Base-by-base conservation (phyloP, 2,329 filamentous ascomycete species). In the Talaromyces sp. region DNA sequence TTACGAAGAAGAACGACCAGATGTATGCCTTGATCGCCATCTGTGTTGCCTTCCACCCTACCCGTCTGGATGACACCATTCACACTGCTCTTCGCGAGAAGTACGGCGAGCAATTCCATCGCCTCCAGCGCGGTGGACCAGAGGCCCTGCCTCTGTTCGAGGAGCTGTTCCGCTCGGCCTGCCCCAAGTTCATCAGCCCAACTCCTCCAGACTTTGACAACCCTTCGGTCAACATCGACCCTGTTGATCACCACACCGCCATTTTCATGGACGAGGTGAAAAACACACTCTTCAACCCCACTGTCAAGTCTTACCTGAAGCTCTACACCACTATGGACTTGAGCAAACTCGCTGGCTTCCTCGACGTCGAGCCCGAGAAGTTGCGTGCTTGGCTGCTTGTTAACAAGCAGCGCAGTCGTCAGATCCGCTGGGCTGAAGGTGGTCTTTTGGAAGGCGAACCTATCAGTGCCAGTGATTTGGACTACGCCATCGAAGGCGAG, bases 211-310 rank as follows among this genome's bases (percentile, higher is more conserved):
- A 99, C 82, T 99, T 99, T 78, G 95, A 98, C 76, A 94, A 96
- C 85, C 92, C 95, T 66, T 88, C 93, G 79, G 81, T 93, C 80
- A 99, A 99, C 83, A 85, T 98, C 71, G 95, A 99, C 81, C 95
- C 95, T 51, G 87, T 97, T 68, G 94, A 99, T 82, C 95, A 99
- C 84, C 94, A 99, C 81, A 87, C 96, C 67, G 85, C 90, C 72
- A 90, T 99, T 81, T 99, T 99, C 85, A 98, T 99, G 94, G 93
- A 97, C 70, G 95, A 99, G 83, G 94, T 99, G 78, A 96, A 96
- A 87, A 97, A 92, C 81, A 98, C 96, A 81, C 95, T 99, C 87
- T 96, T 88, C 88, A 94, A 91, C 77, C 95, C 95, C 52, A 97
- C 93, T 53, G 90, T 99, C 77, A 96, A 96, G 85, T 97, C 93